Conservation (phyloP, 2,329 filamentous ascomycete species). For the Pseudogymnoascus sp. region DNA sequence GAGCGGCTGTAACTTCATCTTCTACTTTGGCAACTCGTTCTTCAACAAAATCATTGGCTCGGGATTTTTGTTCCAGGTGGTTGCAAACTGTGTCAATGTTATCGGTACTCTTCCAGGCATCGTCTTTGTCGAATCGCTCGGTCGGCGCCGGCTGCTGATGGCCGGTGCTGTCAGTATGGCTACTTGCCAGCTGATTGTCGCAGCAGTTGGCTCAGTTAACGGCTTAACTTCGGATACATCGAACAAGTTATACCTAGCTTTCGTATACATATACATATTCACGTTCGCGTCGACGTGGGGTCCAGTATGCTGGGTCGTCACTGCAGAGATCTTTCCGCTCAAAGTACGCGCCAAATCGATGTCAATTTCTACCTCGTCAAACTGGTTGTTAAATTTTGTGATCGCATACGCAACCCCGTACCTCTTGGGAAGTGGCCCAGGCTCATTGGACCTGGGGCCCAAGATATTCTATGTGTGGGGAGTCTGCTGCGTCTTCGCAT, state of each 20-base stretch:
- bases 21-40: conserved; percentile 70
- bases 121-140: conserved; percentile 68
- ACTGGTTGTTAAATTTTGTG: conserved; percentile 73
- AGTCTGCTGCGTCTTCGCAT: conserved; percentile 62
- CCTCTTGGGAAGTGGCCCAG: conserved; percentile 61
- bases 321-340: conserved; percentile 62
- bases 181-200: conserved; percentile 56
- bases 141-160: conserved; percentile 66
- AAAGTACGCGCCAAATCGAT: conserved; percentile 68
- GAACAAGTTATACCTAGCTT: conserved; percentile 55
- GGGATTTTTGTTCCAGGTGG: conserved; percentile 64
- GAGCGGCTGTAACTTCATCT: conserved; percentile 68
- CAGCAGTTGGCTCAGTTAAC: conserved; percentile 51
- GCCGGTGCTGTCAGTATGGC: conserved; percentile 70
- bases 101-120: conserved; percentile 68
- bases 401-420: conserved; percentile 78
- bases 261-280: conserved; percentile 65
- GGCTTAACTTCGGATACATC: conserved; percentile 30
- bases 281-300: conserved; percentile 77
- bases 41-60: conserved; percentile 56
- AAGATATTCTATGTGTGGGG: conserved; percentile 81
- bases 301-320: conserved; percentile 68
- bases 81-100: conserved; percentile 74
- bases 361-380: conserved; percentile 67
- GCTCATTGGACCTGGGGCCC: conserved; percentile 61